Percentiles rank a stretch among this genome's conserved stretches.
These are phyloP conservation scores for Nitzschia inconspicua DNA, from an alignment of 108 stramenopile species.

Conservation along the genomic window DNA sequence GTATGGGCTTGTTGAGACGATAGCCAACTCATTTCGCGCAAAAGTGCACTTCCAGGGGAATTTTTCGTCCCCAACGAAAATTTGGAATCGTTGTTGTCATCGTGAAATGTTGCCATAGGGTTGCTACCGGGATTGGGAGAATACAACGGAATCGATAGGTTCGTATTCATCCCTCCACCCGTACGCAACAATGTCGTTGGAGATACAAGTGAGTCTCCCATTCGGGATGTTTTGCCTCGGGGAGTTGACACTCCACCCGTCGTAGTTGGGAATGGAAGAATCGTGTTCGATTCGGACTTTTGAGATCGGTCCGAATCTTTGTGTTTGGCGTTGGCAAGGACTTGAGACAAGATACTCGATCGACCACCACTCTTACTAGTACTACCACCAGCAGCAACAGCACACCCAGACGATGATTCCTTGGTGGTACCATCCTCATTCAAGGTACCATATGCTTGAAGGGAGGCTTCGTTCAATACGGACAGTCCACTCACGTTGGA, in stretches of 20 bases:
- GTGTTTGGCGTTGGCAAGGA: not conserved
- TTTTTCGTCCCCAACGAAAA: not conserved
- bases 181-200: too few species aligned
- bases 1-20: conserved; percentile 3
- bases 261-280: not conserved
- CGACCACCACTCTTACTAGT: not conserved
- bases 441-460: too few species aligned
- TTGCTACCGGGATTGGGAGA: too few species aligned
- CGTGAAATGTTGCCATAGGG: not conserved
- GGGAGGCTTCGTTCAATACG: not conserved
- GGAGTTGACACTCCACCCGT: not conserved
- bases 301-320: not conserved
- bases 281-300: not conserved
- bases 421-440: not conserved
- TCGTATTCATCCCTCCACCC: too few species aligned
- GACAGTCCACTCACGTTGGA: not conserved
- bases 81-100: not conserved
- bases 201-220: too few species aligned
- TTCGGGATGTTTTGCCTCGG: too few species aligned
- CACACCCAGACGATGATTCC: conserved; percentile 5
- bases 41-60: conserved; percentile 1
- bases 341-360: not conserved
- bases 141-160: too few species aligned
- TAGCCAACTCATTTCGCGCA: conserved; percentile 1
- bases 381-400: not conserved